These are phyloP conservation scores for Nicotiana otophora DNA, from an alignment of 257 asterid genomes.

Conservation along the genomic window DNA sequence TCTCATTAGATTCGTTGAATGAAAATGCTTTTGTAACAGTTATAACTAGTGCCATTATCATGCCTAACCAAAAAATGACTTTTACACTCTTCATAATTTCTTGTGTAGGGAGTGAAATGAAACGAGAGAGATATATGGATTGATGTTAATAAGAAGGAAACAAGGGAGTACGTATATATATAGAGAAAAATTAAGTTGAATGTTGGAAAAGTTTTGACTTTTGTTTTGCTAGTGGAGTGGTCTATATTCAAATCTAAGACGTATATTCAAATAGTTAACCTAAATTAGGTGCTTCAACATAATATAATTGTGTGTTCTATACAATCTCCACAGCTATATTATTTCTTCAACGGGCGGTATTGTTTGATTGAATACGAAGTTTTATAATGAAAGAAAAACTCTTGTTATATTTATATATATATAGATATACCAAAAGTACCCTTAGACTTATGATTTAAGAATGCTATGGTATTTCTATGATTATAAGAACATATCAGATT, in stretches of 20 bases:
- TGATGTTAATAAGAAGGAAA: neutral
- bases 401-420: no score
- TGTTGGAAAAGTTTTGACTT: neutral
- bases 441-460: no score
- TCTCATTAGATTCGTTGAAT: neutral
- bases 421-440: no score
- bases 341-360: no score
- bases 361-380: no score
- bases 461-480: no score
- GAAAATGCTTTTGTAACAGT: slow-evolving; percentile 17
- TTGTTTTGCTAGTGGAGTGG: slow-evolving; percentile 16
- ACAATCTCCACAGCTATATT: no score
- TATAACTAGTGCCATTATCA: slow-evolving; percentile 10
- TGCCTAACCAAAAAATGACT: slow-evolving; percentile 22
- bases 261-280: slow-evolving; percentile 9
- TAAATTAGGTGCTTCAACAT: slow-evolving; percentile 21
- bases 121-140: neutral
- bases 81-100: slow-evolving; percentile 25
- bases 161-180: neutral
- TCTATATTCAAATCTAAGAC: slow-evolving; percentile 8
- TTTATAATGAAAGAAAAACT: no score
- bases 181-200: slow-evolving; percentile 3
- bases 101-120: neutral
- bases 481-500: no score
- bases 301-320: neutral